Evolutionary conservation across 169 alveolate genomes (phyloP), one percentile per base, ranked within the genome.

Genomic region (Eimeria sp.): DNA sequence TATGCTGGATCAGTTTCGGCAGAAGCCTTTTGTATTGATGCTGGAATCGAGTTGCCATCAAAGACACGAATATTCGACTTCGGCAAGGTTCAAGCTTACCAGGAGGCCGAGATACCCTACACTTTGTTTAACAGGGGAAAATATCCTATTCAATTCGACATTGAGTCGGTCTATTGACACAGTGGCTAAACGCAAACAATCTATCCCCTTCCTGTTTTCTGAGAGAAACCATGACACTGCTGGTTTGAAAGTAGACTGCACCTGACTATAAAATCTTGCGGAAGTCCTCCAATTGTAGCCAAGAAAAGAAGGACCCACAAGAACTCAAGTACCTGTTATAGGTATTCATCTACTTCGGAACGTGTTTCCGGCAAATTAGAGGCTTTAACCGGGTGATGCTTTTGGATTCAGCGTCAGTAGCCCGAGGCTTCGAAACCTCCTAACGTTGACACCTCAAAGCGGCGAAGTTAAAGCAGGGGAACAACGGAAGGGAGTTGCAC

Each of bases 1-100:
- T 30, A 22, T 34, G 76, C 76, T 84, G 27, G n/a, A 22, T 27
- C 89, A 94, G 96, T 99, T 73, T 97, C 96, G 57, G 99, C 99
- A n/a, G 99, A 99, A 92, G 99, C 99, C 13, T 99, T 98, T 93
- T 97, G 97, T 95, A 98, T 99, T 22, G 97, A 98, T 54, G 99
- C 98, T 11, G 99, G 98, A 30, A 96, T 98, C 49, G 98, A 97
- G 61, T 97, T 98, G 93, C 98, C 98, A 73, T 97, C 98, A 76
- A 98, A 97, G 86, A 98, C 98, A 27, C 96, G 96, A 51, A 96
- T 97, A 45, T 91, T 99, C 63, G 99, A 99, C 95, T 98, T 98
- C 89, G 99, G 99, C 9, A 98, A 98, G 83, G 99, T 99, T 20
- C 98, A 98, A 95, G 99, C 98, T 18, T 98, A 99, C 49, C 99